A percentile compares a stretch with the other conserved stretches of the same genome.
Evolutionary conservation across 345 rosid genomes (phyloP).

Genomic region (Ceriops tagal): DNA sequence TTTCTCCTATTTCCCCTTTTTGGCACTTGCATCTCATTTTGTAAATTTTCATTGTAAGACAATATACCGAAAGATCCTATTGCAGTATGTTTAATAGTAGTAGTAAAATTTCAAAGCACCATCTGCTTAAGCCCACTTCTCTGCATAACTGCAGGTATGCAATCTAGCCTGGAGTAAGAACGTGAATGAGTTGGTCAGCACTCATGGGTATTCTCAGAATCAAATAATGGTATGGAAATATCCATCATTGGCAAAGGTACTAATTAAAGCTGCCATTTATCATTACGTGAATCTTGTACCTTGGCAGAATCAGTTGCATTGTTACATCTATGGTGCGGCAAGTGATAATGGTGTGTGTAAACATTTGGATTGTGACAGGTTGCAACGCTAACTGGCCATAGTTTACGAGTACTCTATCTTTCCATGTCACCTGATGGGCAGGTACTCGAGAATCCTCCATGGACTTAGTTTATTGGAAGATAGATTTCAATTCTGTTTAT

Average conservation of each 20-base stretch:
- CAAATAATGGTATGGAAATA: constrained; percentile 98
- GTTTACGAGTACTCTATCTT: constrained; percentile 87
- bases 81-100: neutral
- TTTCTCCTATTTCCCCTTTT: neutral
- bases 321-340: too few relatives aligned
- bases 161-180: constrained; percentile 98
- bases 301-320: too few relatives aligned
- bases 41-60: neutral
- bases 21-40: neutral
- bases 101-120: neutral
- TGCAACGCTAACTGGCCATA: constrained; percentile 86
- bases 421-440: constrained; percentile 94
- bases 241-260: constrained; percentile 88
- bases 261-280: neutral
- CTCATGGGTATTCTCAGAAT: constrained; percentile 96
- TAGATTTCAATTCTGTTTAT: neutral
- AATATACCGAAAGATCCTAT: too few relatives aligned
- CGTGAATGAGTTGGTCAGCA: constrained; percentile 92
- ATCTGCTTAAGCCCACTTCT: neutral
- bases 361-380: constrained; percentile 40
- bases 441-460: constrained; percentile 25
- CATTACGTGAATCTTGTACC: too few relatives aligned
- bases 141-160: constrained; percentile 51
- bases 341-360: too few relatives aligned
- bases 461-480: neutral